phyloP scores from a whole-genome alignment of 148 eudicot species.

The Nepenthes mirabilis region DNA sequence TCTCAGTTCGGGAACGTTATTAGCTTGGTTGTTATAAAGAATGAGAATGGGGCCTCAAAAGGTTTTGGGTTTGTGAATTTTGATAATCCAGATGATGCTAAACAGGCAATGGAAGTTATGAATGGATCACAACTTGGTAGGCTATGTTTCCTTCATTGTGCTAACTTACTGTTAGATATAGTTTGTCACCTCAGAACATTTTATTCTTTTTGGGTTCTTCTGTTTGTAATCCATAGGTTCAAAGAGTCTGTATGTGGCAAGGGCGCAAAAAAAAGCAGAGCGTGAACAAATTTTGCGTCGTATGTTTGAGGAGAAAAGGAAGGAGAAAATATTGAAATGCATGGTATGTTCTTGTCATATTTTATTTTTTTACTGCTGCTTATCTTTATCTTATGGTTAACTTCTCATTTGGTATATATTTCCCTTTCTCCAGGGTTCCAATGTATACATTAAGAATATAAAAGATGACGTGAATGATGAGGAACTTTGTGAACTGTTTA shows the following conservation, averaged over 20 bases:
- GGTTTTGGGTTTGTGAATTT: conserved; percentile 85
- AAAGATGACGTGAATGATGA: conserved; percentile 55
- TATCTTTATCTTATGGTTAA: neutral
- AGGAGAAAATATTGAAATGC: conserved; percentile 44
- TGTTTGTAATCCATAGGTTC: conserved; percentile 29
- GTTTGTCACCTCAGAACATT: neutral
- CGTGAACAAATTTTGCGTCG: conserved; percentile 50
- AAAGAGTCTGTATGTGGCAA: conserved; percentile 58
- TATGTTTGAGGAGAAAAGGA: conserved; percentile 59
- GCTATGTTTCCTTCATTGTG: neutral
- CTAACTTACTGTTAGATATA: neutral
- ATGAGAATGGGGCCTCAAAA: conserved; percentile 49
- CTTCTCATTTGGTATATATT: neutral
- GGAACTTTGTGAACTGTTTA: conserved; percentile 53
- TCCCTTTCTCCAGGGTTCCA: conserved; percentile 37
- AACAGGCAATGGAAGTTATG: conserved; percentile 52
- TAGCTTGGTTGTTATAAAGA: conserved; percentile 47
- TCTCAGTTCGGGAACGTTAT: conserved; percentile 57
- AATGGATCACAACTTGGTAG: conserved; percentile 58
- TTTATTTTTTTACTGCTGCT: neutral
- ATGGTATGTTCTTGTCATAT: conserved; percentile 25
- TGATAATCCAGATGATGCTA: conserved; percentile 59
- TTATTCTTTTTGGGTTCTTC: conserved; percentile 1
- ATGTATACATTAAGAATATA: conserved; percentile 67
- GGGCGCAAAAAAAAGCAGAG: conserved; percentile 76